Base-by-base conservation (phyloP, 257 asterid species). In the Orobanche coerulescens region DNA sequence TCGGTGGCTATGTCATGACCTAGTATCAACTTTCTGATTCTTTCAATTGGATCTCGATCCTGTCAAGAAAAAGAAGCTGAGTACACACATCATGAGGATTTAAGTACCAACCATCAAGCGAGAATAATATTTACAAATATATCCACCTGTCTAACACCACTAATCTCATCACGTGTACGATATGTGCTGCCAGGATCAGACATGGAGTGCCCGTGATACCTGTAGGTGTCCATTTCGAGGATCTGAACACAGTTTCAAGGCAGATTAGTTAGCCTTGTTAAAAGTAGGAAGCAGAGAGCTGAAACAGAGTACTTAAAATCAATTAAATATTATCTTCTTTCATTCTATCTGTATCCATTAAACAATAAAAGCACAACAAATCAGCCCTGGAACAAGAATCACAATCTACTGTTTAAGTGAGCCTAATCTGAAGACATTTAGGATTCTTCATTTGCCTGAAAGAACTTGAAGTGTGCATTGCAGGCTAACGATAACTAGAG, bases 171-270 rank as follows among this genome's bases (percentile, higher is more conserved):
- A 75, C 97, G 96, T 15, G 99, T 86, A 19, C 99, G 96, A 50
- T 93, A 93, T 53, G 99, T 86, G 86, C 95, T 93, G 56, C 97
- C 99, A 55, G 99, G 99, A 75, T 93, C 99, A 60, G 99, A 93
- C 97, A 89, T 86, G 64, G 97, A 93, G 81, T 86, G 97, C 6
- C 99, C 97, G 50, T 89, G 99, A 72, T 93, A 86, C 71, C 99
- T 83, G 62, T 93, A 93, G 49, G 99, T 93, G 79, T 93, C 99
- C 99, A 93, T 93, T 76, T 93, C 99, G 16, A 93, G 97, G 74
- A 93, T 93, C 97, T 89, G 86, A 67, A 74, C 72, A 79, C 60
- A 47, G 65, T n/a, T n/a, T 39, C 34, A 67, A 75, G 62, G 30
- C 23, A 60, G 10, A 62, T 23, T 24, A 53, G 57, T 59, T 26